Base-by-base conservation (phyloP, 176 grass and related monocot species). In the Leersia perrieri region DNA sequence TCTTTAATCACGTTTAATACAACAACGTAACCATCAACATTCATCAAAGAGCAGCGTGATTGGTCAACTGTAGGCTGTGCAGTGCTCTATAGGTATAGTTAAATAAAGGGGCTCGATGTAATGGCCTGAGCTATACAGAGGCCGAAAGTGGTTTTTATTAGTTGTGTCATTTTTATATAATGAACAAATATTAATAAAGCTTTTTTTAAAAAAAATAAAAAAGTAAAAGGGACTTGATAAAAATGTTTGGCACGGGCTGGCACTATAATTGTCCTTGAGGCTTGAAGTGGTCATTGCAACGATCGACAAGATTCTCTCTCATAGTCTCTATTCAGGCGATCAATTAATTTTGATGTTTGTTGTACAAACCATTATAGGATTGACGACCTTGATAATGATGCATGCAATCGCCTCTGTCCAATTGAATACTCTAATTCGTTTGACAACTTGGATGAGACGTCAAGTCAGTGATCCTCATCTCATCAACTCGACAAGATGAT, bases 371-470 rank as follows among this genome's bases (percentile, higher is more conserved):
- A 3, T 23, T 25, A n/a, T 34, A 11, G 11, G 33, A 41, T 62
- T 76, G 58, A 77, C 28, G 26, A 23, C 2, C 60, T 20, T 53
- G 44, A 80, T 9, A 1, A 11, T 2, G 33, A 60, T 49, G 26
- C 11, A 60, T 49, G 26, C 11, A 32, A 4, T 57, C 9, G 9
- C 53, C 29, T 51, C 38, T 53, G 26, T 71, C 49, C 33, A 70
- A 35, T 5, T 38, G 65, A 60, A 39, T 14, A n/a, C n/a, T n/a
- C n/a, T n/a, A 66, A 44, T 72, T 71, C 30, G 25, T 14, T 60
- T 65, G 49, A 16, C 66, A 36, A 20, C 66, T 23, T 60, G 66
- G 78, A 68, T 60, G 61, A 77, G 25, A 44, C 60, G 74, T 63
- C 74, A 41, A 27, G 57, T 41, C 14, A 42, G 2, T 11, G 0